Evolutionary conservation across 2,329 filamentous ascomycete species (phyloP).

Genomic region (Epichloe sp.): DNA sequence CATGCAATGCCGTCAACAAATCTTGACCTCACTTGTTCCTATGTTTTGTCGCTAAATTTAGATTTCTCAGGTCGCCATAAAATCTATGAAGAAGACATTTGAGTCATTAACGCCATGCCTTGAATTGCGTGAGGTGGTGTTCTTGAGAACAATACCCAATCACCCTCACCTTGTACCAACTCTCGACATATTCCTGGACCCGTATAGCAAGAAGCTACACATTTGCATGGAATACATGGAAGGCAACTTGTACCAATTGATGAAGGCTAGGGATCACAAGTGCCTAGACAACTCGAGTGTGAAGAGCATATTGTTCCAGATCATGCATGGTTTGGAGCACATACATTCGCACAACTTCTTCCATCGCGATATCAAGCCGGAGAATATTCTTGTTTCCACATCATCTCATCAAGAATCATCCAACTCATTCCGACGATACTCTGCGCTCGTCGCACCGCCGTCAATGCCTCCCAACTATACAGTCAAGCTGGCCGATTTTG

Average conservation of each 20-base stretch:
- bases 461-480: conserved; percentile 89
- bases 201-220: conserved; percentile 89
- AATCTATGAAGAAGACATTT: conserved; percentile 99
- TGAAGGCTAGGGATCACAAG: conserved; percentile 97
- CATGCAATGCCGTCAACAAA: conserved; percentile 8
- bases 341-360: conserved; percentile 97
- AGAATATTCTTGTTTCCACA: conserved; percentile 95
- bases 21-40: conserved; percentile 6
- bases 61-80: conserved; percentile 71
- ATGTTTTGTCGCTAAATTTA: background rate
- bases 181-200: conserved; percentile 95
- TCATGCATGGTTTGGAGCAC: conserved; percentile 89
- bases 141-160: conserved; percentile 73
- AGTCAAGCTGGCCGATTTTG: conserved; percentile 98
- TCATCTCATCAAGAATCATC: conserved; percentile 70
- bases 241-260: conserved; percentile 94
- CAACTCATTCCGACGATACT: conserved; percentile 86
- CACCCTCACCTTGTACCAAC: conserved; percentile 94
- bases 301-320: conserved; percentile 96
- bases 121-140: conserved; percentile 93
- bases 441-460: conserved; percentile 81
- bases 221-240: conserved; percentile 99
- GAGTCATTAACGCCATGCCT: conserved; percentile 83
- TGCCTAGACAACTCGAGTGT: conserved; percentile 79
- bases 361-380: conserved; percentile 97